Percentiles rank a stretch among this genome's conserved stretches.
Conservation (phyloP, 202 grass and related monocot species). For the Carex arenaria region DNA sequence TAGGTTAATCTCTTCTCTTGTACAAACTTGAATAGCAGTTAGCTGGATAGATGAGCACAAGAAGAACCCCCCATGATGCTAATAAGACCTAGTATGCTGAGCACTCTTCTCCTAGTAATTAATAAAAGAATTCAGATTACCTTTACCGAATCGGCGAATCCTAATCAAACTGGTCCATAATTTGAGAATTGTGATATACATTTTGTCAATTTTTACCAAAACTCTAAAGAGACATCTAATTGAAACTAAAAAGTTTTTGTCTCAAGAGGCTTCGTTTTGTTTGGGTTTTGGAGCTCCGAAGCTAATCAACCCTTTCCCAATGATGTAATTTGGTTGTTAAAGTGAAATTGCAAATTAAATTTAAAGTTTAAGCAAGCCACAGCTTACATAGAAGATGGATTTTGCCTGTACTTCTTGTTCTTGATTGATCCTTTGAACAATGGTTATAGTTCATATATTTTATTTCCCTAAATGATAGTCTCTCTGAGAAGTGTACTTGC, state of each 20-base stretch:
- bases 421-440: background rate
- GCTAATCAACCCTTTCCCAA: background rate
- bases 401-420: background rate
- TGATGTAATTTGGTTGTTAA: background rate
- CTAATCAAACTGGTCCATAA: background rate
- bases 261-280: background rate
- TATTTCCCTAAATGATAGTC: background rate
- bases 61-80: background rate
- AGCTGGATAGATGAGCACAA: background rate
- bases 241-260: background rate
- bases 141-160: background rate
- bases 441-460: background rate
- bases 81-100: background rate
- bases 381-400: background rate
- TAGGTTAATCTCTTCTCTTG: background rate
- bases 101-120: background rate
- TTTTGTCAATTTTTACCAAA: background rate
- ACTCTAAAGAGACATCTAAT: background rate
- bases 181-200: background rate
- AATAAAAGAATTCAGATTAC: background rate
- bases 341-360: background rate
- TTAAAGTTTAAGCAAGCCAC: background rate
- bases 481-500: background rate
- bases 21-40: background rate
- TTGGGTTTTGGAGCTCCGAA: background rate